These are phyloP conservation scores for Beta lomatogona DNA, from an alignment of 179 eudicot species.

Conservation along the genomic window DNA sequence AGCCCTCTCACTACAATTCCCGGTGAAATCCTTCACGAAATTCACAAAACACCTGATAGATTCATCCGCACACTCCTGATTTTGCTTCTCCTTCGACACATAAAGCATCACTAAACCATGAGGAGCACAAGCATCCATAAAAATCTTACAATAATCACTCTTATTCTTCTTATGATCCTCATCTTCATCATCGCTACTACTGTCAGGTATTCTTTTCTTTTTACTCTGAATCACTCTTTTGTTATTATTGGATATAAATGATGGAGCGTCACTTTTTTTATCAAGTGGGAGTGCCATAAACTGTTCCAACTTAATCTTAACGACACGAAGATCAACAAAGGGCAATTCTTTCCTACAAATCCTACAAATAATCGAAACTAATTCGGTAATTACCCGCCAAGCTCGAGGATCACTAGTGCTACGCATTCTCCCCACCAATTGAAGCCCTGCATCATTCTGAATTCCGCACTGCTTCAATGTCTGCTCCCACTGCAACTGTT, in stretches of 20 bases:
- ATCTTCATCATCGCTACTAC: background rate
- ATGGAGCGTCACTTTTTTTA: background rate
- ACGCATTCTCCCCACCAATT: conserved; percentile 71
- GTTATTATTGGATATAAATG: background rate
- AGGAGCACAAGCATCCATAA: conserved; percentile 53
- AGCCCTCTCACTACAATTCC: conserved; percentile 16
- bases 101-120: conserved; percentile 71
- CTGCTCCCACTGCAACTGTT: conserved; percentile 66
- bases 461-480: conserved; percentile 52
- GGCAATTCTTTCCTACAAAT: conserved; percentile 40
- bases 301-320: conserved; percentile 28
- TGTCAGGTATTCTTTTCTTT: background rate
- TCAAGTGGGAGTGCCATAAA: conserved; percentile 15
- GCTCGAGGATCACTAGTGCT: conserved; percentile 67
- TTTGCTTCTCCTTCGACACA: conserved; percentile 39
- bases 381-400: conserved; percentile 53
- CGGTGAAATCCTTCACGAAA: conserved; percentile 25
- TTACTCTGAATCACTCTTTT: background rate
- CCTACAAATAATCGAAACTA: conserved; percentile 38
- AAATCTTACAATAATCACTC: conserved; percentile 47
- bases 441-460: conserved; percentile 57
- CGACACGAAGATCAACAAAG: background rate
- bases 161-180: background rate
- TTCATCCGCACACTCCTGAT: conserved; percentile 46
- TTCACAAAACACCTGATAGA: conserved; percentile 48